Conservation (phyloP, 805 yeast species). For the Jamesozyma lodderae region DNA sequence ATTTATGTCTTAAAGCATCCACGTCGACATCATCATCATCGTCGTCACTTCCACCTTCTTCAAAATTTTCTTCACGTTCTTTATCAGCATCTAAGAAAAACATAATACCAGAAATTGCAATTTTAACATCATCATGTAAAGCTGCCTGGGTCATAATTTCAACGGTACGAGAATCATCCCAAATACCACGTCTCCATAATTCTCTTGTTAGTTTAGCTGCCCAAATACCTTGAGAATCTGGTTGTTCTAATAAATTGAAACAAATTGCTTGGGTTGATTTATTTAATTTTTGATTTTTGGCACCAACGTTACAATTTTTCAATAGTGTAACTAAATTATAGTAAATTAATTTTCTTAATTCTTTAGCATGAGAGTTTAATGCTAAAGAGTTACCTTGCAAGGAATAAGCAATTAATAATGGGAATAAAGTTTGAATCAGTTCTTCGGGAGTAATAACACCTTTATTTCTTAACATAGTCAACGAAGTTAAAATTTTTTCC, state of each 20-base stretch:
- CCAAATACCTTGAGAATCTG: slow-evolving; percentile 84
- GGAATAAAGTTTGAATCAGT: slow-evolving; percentile 80
- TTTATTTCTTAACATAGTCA: slow-evolving; percentile 85
- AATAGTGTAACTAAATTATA: slow-evolving; percentile 66
- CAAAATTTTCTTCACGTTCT: slow-evolving; percentile 61
- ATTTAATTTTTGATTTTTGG: slow-evolving; percentile 83
- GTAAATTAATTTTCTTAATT: slow-evolving; percentile 74
- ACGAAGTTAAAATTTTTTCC: slow-evolving; percentile 82
- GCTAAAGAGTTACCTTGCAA: slow-evolving; percentile 37
- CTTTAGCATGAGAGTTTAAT: slow-evolving; percentile 61
- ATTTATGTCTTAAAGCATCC: slow-evolving; percentile 64
- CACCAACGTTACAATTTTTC: slow-evolving; percentile 77
- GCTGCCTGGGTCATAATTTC: slow-evolving; percentile 97
- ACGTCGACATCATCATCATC: slow-evolving; percentile 76
- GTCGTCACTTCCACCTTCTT: slow-evolving; percentile 56
- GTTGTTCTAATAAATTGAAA: slow-evolving; percentile 73
- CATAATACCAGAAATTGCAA: slow-evolving; percentile 79
- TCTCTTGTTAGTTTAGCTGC: slow-evolving; percentile 93
- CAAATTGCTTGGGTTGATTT: slow-evolving; percentile 85
- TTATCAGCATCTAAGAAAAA: slow-evolving; percentile 94
- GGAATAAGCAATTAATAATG: slow-evolving; percentile 62
- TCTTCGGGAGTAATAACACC: slow-evolving; percentile 69
- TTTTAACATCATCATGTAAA: slow-evolving; percentile 74
- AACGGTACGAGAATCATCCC: slow-evolving; percentile 97
- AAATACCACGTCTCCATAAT: slow-evolving; percentile 93